Evolutionary conservation across 1,139 yeast genomes (phyloP).

Genomic region (Suhomyces atakaporum): DNA sequence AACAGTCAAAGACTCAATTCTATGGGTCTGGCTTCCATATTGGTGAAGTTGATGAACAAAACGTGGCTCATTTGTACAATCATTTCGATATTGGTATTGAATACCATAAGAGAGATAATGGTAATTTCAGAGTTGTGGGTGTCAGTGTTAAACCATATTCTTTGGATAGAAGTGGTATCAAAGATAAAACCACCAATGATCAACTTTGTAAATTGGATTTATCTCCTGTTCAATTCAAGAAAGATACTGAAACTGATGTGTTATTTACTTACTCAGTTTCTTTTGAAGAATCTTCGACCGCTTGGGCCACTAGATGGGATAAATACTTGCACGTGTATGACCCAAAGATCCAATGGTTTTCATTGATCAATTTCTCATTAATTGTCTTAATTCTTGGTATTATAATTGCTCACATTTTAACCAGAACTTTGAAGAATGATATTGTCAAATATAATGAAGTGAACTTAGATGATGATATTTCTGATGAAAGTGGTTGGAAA

Average conservation of each 20-base stretch:
- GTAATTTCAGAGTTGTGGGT: conserved; percentile 85
- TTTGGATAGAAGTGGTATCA: conserved; percentile 43
- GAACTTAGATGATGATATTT: conserved; percentile 81
- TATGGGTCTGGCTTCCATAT: conserved; percentile 83
- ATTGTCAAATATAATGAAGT: conserved; percentile 87
- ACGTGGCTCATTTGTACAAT: conserved; percentile 62
- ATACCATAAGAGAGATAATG: conserved; percentile 74
- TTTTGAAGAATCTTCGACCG: conserved; percentile 68
- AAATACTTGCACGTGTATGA: conserved; percentile 89
- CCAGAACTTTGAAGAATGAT: conserved; percentile 82
- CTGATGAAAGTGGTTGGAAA: conserved; percentile 98
- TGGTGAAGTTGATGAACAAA: conserved; percentile 57
- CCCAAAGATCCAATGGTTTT: conserved; percentile 95
- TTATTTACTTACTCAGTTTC: conserved; percentile 48
- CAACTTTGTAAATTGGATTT: conserved; percentile 39
- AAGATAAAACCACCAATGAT: conserved; percentile 26
- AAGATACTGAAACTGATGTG: conserved; percentile 34
- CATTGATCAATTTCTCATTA: conserved; percentile 79
- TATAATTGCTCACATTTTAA: conserved; percentile 76
- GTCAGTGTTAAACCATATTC: conserved; percentile 76
- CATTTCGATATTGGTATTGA: conserved; percentile 80
- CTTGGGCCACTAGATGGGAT: conserved; percentile 99
- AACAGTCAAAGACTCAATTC: conserved; percentile 57
- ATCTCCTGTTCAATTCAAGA: conserved; percentile 30
- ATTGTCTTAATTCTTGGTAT: conserved; percentile 77